Evolutionary conservation across 225 moss, liverwort and hornwort genomes (phyloP).

Genomic region (Pseudoscleropodium purum): DNA sequence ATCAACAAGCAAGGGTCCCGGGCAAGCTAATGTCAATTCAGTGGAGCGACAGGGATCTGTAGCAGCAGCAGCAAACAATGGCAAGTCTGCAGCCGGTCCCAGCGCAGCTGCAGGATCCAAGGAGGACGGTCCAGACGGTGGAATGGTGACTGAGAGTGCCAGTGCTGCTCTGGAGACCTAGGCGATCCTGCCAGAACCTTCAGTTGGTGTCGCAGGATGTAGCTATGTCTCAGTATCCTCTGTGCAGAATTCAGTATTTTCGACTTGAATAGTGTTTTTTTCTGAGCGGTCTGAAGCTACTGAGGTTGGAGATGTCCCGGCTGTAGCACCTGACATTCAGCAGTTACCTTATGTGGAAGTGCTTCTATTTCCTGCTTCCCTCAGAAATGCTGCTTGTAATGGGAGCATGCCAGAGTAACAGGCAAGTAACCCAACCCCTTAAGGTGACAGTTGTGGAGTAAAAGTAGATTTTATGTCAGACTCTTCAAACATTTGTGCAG

Average conservation of each 20-base stretch:
- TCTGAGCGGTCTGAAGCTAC: constrained; percentile 26
- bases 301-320: constrained; percentile 38
- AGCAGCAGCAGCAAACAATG: constrained; percentile 8
- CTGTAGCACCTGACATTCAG: constrained; percentile 37
- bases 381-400: constrained; percentile 25
- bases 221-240: constrained; percentile 29
- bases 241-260: constrained; percentile 50
- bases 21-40: constrained; percentile 15
- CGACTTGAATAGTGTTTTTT: constrained; percentile 28
- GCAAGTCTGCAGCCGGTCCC: constrained; percentile 24
- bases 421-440: constrained; percentile 27
- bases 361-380: constrained; percentile 26
- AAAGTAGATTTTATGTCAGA: background rate
- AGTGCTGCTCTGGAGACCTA: constrained; percentile 25
- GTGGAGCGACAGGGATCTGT: constrained; percentile 27
- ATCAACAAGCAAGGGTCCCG: constrained; percentile 48
- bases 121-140: constrained; percentile 28
- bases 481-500: background rate
- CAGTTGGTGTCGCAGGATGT: constrained; percentile 33
- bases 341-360: constrained; percentile 38
- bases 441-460: constrained; percentile 5
- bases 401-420: constrained; percentile 39
- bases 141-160: constrained; percentile 12
- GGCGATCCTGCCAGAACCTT: constrained; percentile 10
- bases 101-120: constrained; percentile 16